Evolutionary conservation across 495 filamentous ascomycete species (phyloP).

Genomic region (Pyrenopolyporus hunteri): DNA sequence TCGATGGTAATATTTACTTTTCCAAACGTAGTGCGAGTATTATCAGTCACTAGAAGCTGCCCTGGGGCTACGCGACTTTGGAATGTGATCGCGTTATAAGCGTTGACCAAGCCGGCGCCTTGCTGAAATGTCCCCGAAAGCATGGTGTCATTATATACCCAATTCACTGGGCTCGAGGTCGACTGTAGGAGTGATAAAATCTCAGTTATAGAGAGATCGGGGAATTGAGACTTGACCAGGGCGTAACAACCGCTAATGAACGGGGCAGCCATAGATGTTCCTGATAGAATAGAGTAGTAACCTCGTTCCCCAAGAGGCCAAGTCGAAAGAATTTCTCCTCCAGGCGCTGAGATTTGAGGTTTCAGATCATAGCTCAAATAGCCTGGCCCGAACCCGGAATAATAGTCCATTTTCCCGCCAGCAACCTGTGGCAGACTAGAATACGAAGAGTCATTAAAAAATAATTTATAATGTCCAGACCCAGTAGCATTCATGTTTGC

Average conservation of each 20-base stretch:
- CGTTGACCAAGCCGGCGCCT: constrained; percentile 42
- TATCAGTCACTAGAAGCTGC: constrained; percentile 30
- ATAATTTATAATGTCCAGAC: constrained; percentile 19
- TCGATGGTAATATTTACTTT: constrained; percentile 31
- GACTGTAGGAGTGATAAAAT: constrained; percentile 37
- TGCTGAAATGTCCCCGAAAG: constrained; percentile 37
- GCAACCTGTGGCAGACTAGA: constrained; percentile 5
- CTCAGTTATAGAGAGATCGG: constrained; percentile 22
- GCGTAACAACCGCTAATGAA: constrained; percentile 40
- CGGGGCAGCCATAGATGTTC: constrained; percentile 41
- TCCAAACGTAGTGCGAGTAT: constrained; percentile 14
- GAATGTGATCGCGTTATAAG: constrained; percentile 38
- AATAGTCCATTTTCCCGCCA: constrained; percentile 31
- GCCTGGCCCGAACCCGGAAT: constrained; percentile 31
- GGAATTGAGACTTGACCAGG: constrained; percentile 40
- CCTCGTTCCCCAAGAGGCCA: constrained; percentile 30
- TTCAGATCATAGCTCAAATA: constrained; percentile 24
- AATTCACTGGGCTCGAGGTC: constrained; percentile 27
- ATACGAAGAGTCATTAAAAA: constrained; percentile 29
- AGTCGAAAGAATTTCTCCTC: constrained; percentile 33
- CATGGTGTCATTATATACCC: constrained; percentile 28
- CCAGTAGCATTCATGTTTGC: constrained; percentile 19
- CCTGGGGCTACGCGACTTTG: constrained; percentile 28
- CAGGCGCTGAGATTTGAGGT: constrained; percentile 36
- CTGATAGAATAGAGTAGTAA: constrained; percentile 35